Base-by-base conservation (phyloP, 352 stramenopile genomes). In the Pythium phragmiticola region DNA sequence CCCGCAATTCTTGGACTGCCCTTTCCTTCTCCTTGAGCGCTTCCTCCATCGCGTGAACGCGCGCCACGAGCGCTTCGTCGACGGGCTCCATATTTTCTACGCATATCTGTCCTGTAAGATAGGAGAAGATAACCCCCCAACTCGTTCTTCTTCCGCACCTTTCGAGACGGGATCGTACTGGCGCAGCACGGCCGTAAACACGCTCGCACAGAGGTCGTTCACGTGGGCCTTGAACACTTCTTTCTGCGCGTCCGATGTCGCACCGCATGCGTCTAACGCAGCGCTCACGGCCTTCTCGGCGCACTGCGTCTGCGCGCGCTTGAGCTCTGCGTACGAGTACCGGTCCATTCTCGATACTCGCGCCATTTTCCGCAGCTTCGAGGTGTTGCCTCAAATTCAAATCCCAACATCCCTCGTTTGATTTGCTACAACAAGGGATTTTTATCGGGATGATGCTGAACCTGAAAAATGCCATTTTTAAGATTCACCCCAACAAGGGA, bases 251-350 rank as follows among this genome's bases (percentile, higher is more conserved):
- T 58, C 60, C 6, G 83, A 92, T 49, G 74, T 75, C 17, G 65
- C 67, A 13, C 71, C 74, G 57, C 79, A 87, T 58, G 87, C 78
- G 5, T 65, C 66, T 34, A 89, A 59, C 61, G 78, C 77, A 17
- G 77, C 76, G 4, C 63, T 47, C 47, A 73, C 72, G 48, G 86
- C 85, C 67, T 79, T 85, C 43, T 83, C 80, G 9, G 73, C 71
- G 48, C 83, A 92, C 46, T 78, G 69, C 30, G 76, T 72, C 73
- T 90, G 83, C 65, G 83, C 83, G 57, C 87, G 75, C 65, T 92
- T 92, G 17, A 92, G 83, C 66, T 92, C 83, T 51, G 78, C 46
- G 60, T 89, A 92, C 62, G 81, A 84, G 55, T 92, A 92, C 43
- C 83, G 78, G 50, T 74, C 67, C 58, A 67, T 71, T 17, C 4